A percentile compares a stretch with the other conserved stretches of the same genome.
Conservation (phyloP, 2,329 filamentous ascomycete species). For the Penicillium sp. region DNA sequence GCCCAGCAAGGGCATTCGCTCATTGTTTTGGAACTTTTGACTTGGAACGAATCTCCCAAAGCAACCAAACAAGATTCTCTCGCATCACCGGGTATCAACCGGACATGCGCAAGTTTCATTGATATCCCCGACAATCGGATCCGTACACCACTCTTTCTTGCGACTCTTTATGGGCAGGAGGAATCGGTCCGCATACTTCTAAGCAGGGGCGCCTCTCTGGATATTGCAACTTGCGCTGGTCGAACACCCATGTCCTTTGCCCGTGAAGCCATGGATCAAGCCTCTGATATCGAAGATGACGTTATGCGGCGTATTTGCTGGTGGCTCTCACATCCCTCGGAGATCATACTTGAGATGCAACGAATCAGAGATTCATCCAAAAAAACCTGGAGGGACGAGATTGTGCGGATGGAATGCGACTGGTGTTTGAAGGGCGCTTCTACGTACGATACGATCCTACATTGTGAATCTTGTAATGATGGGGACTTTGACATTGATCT, state of each 20-base stretch:
- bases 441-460: background rate
- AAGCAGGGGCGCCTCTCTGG: background rate
- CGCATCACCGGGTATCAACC: background rate
- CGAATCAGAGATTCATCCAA: background rate
- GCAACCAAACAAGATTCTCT: background rate
- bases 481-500: background rate
- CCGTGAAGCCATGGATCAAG: background rate
- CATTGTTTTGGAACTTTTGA: background rate
- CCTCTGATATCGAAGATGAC: background rate
- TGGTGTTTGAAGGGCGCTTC: background rate
- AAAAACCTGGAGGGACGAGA: background rate
- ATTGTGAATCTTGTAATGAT: background rate
- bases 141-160: slow-evolving; percentile 10
- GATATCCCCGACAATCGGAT: slow-evolving; percentile 1
- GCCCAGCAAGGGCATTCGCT: background rate
- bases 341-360: background rate
- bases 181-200: background rate
- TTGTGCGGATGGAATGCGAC: background rate
- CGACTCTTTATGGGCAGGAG: slow-evolving; percentile 3
- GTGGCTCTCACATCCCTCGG: background rate
- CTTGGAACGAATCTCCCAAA: background rate
- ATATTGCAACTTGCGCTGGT: background rate
- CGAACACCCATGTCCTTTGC: background rate
- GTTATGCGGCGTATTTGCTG: background rate
- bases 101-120: background rate